Conservation (phyloP, 139 green algal genomes). For the Deuterostichococcus epilithicus region DNA sequence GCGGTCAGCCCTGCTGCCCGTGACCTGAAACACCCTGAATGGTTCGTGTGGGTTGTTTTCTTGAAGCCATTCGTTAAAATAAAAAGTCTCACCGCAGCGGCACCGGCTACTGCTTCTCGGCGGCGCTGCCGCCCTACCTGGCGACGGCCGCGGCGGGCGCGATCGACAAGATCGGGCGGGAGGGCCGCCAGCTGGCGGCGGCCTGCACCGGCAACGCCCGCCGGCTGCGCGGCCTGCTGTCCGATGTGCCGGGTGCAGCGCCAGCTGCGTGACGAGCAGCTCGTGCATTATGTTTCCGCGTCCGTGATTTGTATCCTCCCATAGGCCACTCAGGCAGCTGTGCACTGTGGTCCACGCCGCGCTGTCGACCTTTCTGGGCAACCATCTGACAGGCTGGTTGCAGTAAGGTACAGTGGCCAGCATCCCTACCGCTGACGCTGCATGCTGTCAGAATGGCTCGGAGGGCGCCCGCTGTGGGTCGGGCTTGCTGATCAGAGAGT, state of each 20-base stretch:
- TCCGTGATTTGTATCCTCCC: neutral
- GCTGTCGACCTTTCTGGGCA: no score
- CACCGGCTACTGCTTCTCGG: constrained; percentile 94
- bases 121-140: constrained; percentile 92
- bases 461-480: no score
- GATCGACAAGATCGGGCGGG: constrained; percentile 35
- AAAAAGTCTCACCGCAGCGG: no score
- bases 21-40: no score
- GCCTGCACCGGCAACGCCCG: constrained; percentile 26
- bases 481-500: neutral
- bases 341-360: no score
- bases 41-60: no score
- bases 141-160: constrained; percentile 51
- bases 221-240: constrained; percentile 38
- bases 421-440: no score
- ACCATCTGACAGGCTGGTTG: no score
- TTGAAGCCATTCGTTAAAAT: no score
- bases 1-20: no score
- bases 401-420: no score
- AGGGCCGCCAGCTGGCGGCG: constrained; percentile 14
- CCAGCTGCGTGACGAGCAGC: neutral
- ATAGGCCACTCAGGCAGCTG: neutral
- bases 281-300: neutral
- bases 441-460: no score
- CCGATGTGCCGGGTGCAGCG: constrained; percentile 33